These are phyloP conservation scores for Cutaneotrichosporon arboriforme DNA, from an alignment of 1,284 basidiomycete species.

Conservation along the genomic window DNA sequence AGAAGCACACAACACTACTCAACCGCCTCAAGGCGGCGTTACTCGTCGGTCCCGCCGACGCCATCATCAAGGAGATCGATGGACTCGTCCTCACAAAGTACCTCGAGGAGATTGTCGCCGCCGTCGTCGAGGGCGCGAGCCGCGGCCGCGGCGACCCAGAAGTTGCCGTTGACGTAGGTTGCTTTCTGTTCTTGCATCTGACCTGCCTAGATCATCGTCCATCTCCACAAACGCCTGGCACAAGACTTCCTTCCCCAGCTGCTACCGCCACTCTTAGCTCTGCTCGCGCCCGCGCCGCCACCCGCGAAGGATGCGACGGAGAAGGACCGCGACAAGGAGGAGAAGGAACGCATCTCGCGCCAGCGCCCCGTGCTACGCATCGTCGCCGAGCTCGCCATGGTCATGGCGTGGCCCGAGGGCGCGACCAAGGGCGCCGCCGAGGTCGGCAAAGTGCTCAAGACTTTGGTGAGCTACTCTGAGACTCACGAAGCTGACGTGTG, in stretches of 20 bases:
- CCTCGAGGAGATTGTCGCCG: conserved; percentile 86
- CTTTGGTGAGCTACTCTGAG: conserved; percentile 57
- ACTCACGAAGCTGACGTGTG: conserved; percentile 6
- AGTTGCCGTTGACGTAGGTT: conserved; percentile 78
- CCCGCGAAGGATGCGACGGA: conserved; percentile 38
- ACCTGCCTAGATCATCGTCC: conserved; percentile 67
- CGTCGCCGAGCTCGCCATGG: conserved; percentile 80
- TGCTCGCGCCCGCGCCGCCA: conserved; percentile 56
- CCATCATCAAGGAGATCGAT: conserved; percentile 85
- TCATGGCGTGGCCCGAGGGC: conserved; percentile 59
- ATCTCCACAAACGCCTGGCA: conserved; percentile 77
- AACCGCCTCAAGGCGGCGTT: conserved; percentile 64
- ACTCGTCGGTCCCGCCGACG: conserved; percentile 53
- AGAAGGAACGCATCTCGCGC: conserved; percentile 67
- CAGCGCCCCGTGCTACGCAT: conserved; percentile 82
- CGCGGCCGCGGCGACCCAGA: conserved; percentile 82
- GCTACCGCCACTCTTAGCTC: conserved; percentile 58
- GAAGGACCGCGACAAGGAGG: conserved; percentile 86
- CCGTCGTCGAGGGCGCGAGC: conserved; percentile 74
- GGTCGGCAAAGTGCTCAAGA: conserved; percentile 60
- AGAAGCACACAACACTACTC: conserved; percentile 86
- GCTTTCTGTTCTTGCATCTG: neutral
- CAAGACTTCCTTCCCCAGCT: conserved; percentile 73
- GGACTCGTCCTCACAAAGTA: conserved; percentile 90
- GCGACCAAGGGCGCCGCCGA: conserved; percentile 65